Evolutionary conservation across 2,329 filamentous ascomycete species (phyloP), one percentile per base, ranked within the genome.

Genomic region (Aspergillus proliferans): DNA sequence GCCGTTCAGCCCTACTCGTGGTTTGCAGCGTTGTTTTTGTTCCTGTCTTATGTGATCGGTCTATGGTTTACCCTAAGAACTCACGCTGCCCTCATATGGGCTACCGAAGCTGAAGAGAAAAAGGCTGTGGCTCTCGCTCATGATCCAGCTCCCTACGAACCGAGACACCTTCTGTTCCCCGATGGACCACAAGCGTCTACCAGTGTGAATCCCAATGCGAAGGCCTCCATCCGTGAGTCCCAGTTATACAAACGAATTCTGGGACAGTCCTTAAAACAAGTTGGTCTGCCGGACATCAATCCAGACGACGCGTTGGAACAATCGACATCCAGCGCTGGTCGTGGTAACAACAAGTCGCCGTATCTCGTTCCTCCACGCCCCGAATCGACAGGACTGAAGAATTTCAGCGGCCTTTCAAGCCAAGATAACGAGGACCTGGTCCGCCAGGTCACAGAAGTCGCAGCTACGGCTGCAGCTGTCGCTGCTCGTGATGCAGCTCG

Each of bases 41-140:
- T 98, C 71, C 74, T 95, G 24, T 94, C 91, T 1, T 98, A 98
- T 65, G 77, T 93, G 33, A 93, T 97, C 52, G 93, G 93, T 21
- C 76, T 98, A 12, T 88, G 93, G 78, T 98, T 98, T 70, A 98
- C 93, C 1, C 79, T 98, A 18, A 82, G 93, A 55, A 98, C 93
- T 0, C 93, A 98, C 65, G 93, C 93, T 3, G 91, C 94, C 4
- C 87, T 96, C 42, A 98, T 98, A 57, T 98, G 93, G 93, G 93
- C 90, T 61, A 86, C 81, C 7, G 91, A 96, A 53, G 66, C 78
- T 2, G 87, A 91, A 36, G 87, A 91, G 70, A 91, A 89, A 71
- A 85, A 82, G 60, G 75, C 81, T 5, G 48, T 54, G 30, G 54
- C 64, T 52, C 49, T 57, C 45, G 53, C 56, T 19, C 49, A 54